phyloP scores from a whole-genome alignment of 2,329 filamentous ascomycete species.

The Teratosphaeria destructans region DNA sequence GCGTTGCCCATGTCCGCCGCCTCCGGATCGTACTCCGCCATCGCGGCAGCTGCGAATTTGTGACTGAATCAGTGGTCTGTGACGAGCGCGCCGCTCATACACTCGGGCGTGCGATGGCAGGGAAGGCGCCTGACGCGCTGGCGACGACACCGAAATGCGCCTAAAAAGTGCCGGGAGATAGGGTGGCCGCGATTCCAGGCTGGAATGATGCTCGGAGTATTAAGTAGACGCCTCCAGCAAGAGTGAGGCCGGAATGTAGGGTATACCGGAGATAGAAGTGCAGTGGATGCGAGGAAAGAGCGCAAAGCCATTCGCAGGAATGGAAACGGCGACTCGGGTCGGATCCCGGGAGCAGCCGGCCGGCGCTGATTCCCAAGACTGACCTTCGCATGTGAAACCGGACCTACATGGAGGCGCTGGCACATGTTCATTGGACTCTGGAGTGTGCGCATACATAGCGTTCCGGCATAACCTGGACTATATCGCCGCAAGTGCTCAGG shows the following conservation, averaged over 20 bases:
- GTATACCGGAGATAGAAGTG: background rate
- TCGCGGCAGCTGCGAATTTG: slow-evolving; percentile 18
- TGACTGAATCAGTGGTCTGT: background rate
- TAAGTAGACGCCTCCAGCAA: background rate
- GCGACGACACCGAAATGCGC: background rate
- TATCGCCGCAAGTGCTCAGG: background rate
- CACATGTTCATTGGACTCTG: background rate
- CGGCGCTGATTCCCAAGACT: background rate
- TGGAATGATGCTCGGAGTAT: background rate
- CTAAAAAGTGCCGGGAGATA: background rate
- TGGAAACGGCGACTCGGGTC: background rate
- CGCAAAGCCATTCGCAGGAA: background rate
- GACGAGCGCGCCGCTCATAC: background rate
- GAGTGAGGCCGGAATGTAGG: background rate
- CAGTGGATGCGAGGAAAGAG: background rate
- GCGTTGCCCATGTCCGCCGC: slow-evolving; percentile 25
- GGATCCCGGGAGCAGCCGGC: background rate
- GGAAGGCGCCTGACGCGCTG: background rate
- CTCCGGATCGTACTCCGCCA: slow-evolving; percentile 34
- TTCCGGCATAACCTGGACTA: background rate
- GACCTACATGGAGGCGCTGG: background rate
- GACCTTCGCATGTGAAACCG: background rate
- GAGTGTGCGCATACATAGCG: background rate
- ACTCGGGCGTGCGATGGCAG: background rate
- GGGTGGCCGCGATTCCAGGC: background rate